phyloP scores from a whole-genome alignment of 2,329 filamentous ascomycete genomes.

The Lasiodiplodia citricola region DNA sequence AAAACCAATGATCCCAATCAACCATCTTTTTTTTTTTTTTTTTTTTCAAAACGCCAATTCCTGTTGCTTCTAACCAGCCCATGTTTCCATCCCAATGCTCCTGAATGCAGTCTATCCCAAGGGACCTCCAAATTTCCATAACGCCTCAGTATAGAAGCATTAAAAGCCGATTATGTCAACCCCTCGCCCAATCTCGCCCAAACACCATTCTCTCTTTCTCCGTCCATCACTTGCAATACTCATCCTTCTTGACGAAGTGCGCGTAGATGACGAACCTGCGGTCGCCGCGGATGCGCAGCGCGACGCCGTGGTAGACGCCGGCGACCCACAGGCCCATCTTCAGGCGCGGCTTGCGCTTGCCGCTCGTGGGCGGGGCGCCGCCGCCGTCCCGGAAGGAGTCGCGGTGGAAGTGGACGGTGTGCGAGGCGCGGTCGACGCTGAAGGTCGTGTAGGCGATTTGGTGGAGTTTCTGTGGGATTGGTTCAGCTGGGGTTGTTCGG shows the following conservation, averaged over 20 bases:
- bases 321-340: not conserved
- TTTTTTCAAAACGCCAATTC: too few species aligned
- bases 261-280: conserved; percentile 10
- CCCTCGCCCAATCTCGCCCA: not conserved
- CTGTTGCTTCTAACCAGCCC: too few species aligned
- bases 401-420: not conserved
- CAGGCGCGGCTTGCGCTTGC: not conserved
- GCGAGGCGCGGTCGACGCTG: not conserved
- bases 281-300: not conserved
- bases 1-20: not conserved
- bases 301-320: not conserved
- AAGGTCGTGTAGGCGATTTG: not conserved
- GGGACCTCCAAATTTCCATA: too few species aligned
- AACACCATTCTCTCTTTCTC: not conserved
- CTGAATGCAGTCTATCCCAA: too few species aligned
- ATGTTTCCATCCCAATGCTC: too few species aligned
- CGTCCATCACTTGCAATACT: not conserved
- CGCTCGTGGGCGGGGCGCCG: not conserved
- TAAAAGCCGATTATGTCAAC: not conserved
- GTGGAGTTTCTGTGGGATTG: conserved; percentile 9
- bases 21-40: too few species aligned
- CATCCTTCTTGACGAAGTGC: not conserved
- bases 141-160: too few species aligned
- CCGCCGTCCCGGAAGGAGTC: not conserved
- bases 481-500: too few species aligned